These are phyloP conservation scores for Globisporangium spinosum DNA, from an alignment of 352 stramenopile genomes.

Conservation along the genomic window DNA sequence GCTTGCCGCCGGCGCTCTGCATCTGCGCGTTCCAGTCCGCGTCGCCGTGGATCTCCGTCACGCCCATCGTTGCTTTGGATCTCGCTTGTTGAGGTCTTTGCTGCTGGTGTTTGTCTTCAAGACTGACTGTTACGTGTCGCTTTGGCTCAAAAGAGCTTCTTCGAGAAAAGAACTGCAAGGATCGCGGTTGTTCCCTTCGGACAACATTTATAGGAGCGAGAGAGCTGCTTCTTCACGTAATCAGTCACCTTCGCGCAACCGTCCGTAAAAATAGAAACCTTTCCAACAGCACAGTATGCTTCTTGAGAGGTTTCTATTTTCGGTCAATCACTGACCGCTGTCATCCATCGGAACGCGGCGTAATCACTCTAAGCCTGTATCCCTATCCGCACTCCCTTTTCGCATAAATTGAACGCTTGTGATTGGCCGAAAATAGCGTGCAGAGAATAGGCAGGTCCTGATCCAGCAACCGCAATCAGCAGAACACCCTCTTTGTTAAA, in stretches of 20 bases:
- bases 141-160: not conserved
- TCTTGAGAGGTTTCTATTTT: not conserved
- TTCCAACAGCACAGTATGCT: not conserved
- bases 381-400: not conserved
- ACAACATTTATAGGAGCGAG: not conserved
- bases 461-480: not conserved
- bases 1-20: slow-evolving; percentile 67
- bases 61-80: slow-evolving; percentile 42
- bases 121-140: slow-evolving; percentile 7
- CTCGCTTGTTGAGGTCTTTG: not conserved
- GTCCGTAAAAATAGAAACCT: no score
- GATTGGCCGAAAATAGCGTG: not conserved
- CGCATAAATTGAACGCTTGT: not conserved
- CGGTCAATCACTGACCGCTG: no score
- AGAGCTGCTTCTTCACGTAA: not conserved
- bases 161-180: not conserved
- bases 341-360: not conserved
- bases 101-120: not conserved
- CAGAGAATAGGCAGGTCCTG: not conserved
- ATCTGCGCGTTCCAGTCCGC: slow-evolving; percentile 82
- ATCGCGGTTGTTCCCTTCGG: slow-evolving; percentile 2
- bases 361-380: not conserved
- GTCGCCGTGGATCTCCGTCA: slow-evolving; percentile 67
- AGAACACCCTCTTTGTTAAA: not conserved
- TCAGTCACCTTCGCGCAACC: not conserved